A percentile compares a stretch with the other conserved stretches of the same genome.
phyloP scores from a whole-genome alignment of 1,284 basidiomycete genomes.

The Apiotrichum domesticum region DNA sequence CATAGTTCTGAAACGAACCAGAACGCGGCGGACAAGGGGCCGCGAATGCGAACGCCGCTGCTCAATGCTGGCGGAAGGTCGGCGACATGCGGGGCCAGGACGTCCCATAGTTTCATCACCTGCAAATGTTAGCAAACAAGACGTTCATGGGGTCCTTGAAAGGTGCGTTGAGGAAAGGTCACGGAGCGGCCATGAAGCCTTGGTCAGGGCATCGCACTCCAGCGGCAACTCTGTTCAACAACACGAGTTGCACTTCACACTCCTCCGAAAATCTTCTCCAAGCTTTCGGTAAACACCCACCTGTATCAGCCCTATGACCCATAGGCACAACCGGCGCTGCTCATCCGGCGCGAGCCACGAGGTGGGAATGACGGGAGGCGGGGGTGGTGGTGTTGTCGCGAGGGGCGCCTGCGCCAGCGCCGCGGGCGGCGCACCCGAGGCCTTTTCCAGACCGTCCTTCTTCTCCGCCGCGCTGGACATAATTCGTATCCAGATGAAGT shows the following conservation, averaged over 20 bases:
- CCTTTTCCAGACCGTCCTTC: neutral
- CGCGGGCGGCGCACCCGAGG: neutral
- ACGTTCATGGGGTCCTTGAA: neutral
- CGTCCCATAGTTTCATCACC: constrained; percentile 44
- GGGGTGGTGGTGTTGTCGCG: constrained; percentile 14
- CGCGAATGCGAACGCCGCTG: constrained; percentile 18
- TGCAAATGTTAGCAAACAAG: constrained; percentile 10
- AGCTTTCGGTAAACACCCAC: constrained; percentile 13
- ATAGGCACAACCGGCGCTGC: constrained; percentile 34
- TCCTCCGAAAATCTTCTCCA: no score
- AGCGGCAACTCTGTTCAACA: no score
- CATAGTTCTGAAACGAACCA: constrained; percentile 31
- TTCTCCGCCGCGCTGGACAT: constrained; percentile 1
- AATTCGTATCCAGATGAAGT: no score
- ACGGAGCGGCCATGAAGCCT: no score
- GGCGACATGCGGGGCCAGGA: constrained; percentile 28
- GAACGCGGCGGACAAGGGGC: constrained; percentile 21
- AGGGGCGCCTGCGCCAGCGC: neutral
- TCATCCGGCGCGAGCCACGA: constrained; percentile 35
- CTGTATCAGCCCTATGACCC: constrained; percentile 39
- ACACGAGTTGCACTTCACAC: no score
- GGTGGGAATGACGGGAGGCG: constrained; percentile 39
- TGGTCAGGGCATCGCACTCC: neutral
- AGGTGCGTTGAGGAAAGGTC: no score
- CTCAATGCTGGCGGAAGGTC: constrained; percentile 34